Percentiles rank a stretch among this genome's conserved stretches.
Conservation (phyloP, 345 rosid species). For the Eucalyptus sideroxylon region DNA sequence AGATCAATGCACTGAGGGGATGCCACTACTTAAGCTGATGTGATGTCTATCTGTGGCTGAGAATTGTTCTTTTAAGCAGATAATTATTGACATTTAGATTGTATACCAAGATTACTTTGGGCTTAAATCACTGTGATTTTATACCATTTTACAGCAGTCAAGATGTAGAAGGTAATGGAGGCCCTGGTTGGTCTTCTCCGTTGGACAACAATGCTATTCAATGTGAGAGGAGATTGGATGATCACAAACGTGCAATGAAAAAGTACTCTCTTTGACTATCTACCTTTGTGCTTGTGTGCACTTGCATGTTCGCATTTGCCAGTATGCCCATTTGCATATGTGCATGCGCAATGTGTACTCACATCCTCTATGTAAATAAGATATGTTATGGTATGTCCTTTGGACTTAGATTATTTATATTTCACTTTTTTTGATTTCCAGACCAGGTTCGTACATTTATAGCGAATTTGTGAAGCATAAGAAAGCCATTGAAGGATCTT, state of each 20-base stretch:
- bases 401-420: neutral
- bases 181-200: constrained; percentile 16
- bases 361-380: neutral
- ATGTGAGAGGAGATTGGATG: constrained; percentile 14
- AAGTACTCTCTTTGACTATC: constrained; percentile 19
- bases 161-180: constrained; percentile 18
- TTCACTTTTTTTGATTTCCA: constrained; percentile 7
- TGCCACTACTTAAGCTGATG: neutral
- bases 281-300: neutral
- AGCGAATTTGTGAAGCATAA: constrained; percentile 21
- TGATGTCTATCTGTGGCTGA: neutral
- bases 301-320: neutral
- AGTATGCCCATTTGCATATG: neutral
- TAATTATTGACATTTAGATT: neutral
- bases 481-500: constrained; percentile 47
- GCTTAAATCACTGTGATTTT: neutral
- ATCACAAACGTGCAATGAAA: constrained; percentile 34
- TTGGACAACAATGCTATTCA: constrained; percentile 9
- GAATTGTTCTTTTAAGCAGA: neutral
- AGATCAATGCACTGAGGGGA: neutral
- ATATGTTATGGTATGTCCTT: neutral
- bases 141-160: constrained; percentile 19
- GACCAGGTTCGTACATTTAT: constrained; percentile 28
- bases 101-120: neutral
- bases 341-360: neutral